Percentiles rank a stretch among this genome's conserved stretches.
These are phyloP conservation scores for Chalciporus piperatus DNA, from an alignment of 768 basidiomycete genomes.

Conservation along the genomic window DNA sequence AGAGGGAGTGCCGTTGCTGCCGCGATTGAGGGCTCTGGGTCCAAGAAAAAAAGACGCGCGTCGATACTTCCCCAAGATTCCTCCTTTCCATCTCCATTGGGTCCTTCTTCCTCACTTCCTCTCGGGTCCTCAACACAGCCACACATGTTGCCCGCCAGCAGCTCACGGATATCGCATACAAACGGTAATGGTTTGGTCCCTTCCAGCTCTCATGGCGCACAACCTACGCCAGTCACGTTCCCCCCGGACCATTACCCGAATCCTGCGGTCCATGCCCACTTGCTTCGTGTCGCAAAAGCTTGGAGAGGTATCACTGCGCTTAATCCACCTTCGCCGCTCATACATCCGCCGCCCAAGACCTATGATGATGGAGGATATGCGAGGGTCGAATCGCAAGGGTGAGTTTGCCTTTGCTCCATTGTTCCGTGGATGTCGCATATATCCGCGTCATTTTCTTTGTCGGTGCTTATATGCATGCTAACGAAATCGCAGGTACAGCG, in stretches of 20 bases:
- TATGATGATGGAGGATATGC: slow-evolving; percentile 20
- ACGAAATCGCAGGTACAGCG: slow-evolving; percentile 23
- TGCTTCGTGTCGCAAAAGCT: slow-evolving; percentile 56
- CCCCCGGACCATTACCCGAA: slow-evolving; percentile 29
- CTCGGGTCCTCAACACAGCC: slow-evolving; percentile 10
- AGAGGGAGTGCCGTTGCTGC: slow-evolving; percentile 35
- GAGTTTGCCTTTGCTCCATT: slow-evolving; percentile 8
- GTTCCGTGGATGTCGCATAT: slow-evolving; percentile 9
- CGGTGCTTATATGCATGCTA: slow-evolving; percentile 16
- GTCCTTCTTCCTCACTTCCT: slow-evolving; percentile 13
- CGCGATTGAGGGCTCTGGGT: slow-evolving; percentile 32
- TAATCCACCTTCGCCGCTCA: slow-evolving; percentile 24
- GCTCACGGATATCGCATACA: slow-evolving; percentile 16
- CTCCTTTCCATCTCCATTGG: slow-evolving; percentile 16
- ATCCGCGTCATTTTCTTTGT: slow-evolving; percentile 11
- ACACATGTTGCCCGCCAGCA: slow-evolving; percentile 8
- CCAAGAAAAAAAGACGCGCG: slow-evolving; percentile 39
- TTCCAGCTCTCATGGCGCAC: slow-evolving; percentile 6
- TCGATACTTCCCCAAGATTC: slow-evolving; percentile 33
- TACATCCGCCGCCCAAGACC: slow-evolving; percentile 20
- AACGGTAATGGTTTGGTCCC: slow-evolving; percentile 5
- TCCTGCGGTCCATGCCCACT: slow-evolving; percentile 42
- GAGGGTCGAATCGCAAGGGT: slow-evolving; percentile 29
- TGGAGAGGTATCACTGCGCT: slow-evolving; percentile 72
- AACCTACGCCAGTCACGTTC: slow-evolving; percentile 37